Evolutionary conservation across 2,329 filamentous ascomycete species (phyloP), one percentile per base, ranked within the genome.

Genomic region (Apiospora saccharicola): DNA sequence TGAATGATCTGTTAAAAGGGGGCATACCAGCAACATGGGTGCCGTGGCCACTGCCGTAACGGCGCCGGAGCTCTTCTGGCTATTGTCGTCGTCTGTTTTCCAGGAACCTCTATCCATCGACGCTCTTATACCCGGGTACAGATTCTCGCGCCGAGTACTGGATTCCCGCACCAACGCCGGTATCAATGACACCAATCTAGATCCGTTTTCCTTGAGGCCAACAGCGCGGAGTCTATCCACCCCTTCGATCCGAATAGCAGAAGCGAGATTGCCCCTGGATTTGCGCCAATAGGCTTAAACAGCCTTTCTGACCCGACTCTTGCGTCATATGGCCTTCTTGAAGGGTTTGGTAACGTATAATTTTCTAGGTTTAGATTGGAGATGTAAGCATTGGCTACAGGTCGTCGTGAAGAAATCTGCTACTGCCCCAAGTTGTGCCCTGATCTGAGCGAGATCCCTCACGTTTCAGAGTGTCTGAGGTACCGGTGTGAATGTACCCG

Each of bases 181-280:
- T 75, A 68, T 76, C 75, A 49, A 76, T 43, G 12, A 76, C 75
- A 19, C 73, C 75, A 43, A 75, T 69, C 61, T 74, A 74, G 24
- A 75, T 68, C 4, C 72, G 72, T 37, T 75, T 73, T 0, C 75
- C 74, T 43, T 74, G 24, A 75, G 72, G 1, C 72, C 74, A 8
- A 74, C 68, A 34, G 71, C 71, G 43, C 75, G 75, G 19, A 76
- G 67, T n/a, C 71, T 75, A 10, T 73, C 72, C 0, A 76, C 71
- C 14, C 73, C 73, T n/a, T n/a, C 49, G 0, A 14, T 26, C 4
- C 13, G 10, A 14, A 51, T 26, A 24, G 26, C 46, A 57, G 68
- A 70, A 24, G 5, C 24, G 34, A 70, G 68, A n/a, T 70, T 70
- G 26, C 43, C 68, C 22, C n/a, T 13, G 47, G 1, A 10, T 8